Base-by-base conservation (phyloP, 2,329 filamentous ascomycete species). In the Blastomyces emzantsi region DNA sequence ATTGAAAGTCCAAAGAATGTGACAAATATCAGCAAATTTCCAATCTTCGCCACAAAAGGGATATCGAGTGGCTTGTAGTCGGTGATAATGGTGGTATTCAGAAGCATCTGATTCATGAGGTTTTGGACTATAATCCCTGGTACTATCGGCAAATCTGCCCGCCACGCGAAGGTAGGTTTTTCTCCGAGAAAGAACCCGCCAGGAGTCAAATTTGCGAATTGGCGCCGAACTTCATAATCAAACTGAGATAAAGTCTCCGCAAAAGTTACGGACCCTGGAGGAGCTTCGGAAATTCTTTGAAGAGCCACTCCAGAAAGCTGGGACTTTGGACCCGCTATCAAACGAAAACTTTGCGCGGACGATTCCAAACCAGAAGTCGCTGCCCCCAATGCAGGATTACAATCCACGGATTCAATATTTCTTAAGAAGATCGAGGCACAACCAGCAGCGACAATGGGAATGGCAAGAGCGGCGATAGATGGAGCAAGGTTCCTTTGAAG, bases 1-100 rank as follows among this genome's bases (percentile, higher is more conserved):
- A 94, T 86, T 0, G 88, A 90, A 11, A 96, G 81, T 19, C 88
- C 86, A 72, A 94, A 89, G 75, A 96, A 96, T 8, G 90, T 80
- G 51, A 93, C 85, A 25, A 96, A 80, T 72, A 95, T 90, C 33
- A 96, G 77, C 0, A 87, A 87, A 60, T 92, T 81, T 28, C 90
- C 90, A 11, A 86, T 85, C 25, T 80, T 80, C 0, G 89, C 85
- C 33, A 83, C 79, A 77, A 87, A 92, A 0, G 90, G 89, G 0
- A 85, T 82, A 67, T 90, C 90, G 70, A 96, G 96, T 15, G 84
- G 78, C 58, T 88, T 83, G 74, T 87, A 96, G 59, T 85, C 83
- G 1, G 87, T 89, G 1, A 82, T 80, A 65, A 96, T 92, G 2
- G 84, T 83, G 7, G 84, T 82, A 63, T 89, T 87, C 25, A 84